A percentile compares a stretch with the other conserved stretches of the same genome.
Conservation (phyloP, 768 basidiomycete genomes). For the Hericium rajendrae region DNA sequence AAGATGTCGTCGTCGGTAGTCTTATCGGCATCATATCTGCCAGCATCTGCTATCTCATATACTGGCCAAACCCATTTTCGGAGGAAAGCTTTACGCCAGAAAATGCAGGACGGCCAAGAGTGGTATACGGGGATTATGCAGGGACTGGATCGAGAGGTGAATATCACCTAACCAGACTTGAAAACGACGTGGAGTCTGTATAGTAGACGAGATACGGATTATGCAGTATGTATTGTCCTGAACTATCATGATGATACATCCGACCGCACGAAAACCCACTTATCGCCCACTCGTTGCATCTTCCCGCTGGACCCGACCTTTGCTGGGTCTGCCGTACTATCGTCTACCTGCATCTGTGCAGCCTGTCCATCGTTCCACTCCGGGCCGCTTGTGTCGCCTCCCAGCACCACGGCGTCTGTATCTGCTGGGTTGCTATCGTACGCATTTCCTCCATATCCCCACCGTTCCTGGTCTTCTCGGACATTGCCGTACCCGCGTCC, state of each 20-base stretch:
- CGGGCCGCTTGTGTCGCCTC: constrained; percentile 25
- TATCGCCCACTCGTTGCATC: constrained; percentile 66
- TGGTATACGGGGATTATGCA: constrained; percentile 27
- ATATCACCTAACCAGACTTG: constrained; percentile 40
- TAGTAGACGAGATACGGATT: constrained; percentile 20
- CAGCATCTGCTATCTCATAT: constrained; percentile 43
- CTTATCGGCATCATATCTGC: constrained; percentile 45
- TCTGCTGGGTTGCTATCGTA: constrained; percentile 15
- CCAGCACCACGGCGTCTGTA: constrained; percentile 55
- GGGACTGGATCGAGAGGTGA: constrained; percentile 19
- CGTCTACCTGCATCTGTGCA: constrained; percentile 3
- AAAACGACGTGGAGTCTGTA: constrained; percentile 30
- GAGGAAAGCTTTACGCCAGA: constrained; percentile 25
- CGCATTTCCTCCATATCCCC: constrained; percentile 27
- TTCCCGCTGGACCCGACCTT: constrained; percentile 18
- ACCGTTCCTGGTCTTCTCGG: constrained; percentile 25
- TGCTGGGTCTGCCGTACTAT: neutral
- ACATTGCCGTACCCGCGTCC: constrained; percentile 34
- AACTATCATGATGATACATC: constrained; percentile 12
- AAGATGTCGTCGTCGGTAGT: constrained; percentile 58
- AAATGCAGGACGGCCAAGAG: constrained; percentile 29
- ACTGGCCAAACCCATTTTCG: constrained; percentile 57
- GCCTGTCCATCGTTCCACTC: neutral
- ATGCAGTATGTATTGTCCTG: neutral
- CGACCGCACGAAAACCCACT: constrained; percentile 56